phyloP scores from a whole-genome alignment of 2,329 filamentous ascomycete species.

The Septoria linicola region DNA sequence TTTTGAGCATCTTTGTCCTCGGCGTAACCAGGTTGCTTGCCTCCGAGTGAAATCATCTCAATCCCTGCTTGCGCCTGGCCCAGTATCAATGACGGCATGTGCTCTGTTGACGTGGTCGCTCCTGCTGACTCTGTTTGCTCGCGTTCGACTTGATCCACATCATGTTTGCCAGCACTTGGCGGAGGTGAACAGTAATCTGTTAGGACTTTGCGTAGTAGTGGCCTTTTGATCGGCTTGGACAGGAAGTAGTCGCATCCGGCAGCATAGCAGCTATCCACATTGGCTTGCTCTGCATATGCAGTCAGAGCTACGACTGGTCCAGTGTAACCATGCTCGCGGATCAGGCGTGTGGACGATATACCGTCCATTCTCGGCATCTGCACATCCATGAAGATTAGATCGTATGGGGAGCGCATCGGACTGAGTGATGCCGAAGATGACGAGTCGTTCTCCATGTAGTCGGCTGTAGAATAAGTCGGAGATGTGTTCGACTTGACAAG shows the following conservation, averaged over 20 bases:
- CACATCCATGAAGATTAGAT: conserved; percentile 94
- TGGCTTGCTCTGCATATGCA: conserved; percentile 86
- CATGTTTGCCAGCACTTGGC: neutral
- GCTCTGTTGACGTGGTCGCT: neutral
- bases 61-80: neutral
- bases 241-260: conserved; percentile 92
- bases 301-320: conserved; percentile 88
- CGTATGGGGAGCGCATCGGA: conserved; percentile 56
- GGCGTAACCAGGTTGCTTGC: neutral
- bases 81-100: neutral
- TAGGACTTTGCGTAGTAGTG: conserved; percentile 79
- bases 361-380: conserved; percentile 92
- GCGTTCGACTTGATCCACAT: neutral
- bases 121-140: neutral
- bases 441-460: neutral
- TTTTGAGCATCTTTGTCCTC: too few relatives aligned
- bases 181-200: conserved; percentile 64
- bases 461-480: neutral
- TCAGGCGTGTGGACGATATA: conserved; percentile 78
- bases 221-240: conserved; percentile 70
- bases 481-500: conserved; percentile 60
- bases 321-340: conserved; percentile 80
- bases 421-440: conserved; percentile 4
- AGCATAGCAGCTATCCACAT: conserved; percentile 64
- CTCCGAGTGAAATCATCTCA: neutral